Conservation (phyloP, 768 basidiomycete species). For the Plicaturopsis crispa region DNA sequence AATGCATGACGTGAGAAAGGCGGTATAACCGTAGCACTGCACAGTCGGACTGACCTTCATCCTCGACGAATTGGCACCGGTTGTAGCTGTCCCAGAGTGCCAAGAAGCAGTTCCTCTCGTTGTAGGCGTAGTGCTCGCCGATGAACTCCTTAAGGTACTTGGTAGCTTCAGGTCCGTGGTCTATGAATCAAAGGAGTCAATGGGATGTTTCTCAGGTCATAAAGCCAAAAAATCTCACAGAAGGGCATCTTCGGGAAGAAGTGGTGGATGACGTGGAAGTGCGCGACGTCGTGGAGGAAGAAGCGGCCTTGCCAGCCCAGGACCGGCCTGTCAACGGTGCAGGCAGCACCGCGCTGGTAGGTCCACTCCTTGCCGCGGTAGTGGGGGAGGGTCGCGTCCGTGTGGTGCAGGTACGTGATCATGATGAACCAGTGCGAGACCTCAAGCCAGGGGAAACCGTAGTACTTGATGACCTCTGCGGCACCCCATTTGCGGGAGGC, state of each 20-base stretch:
- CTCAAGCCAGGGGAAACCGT: constrained; percentile 45
- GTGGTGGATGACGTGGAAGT: constrained; percentile 35
- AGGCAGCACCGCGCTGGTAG: constrained; percentile 54
- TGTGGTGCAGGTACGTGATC: constrained; percentile 58
- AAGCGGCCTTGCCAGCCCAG: constrained; percentile 60
- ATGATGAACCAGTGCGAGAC: constrained; percentile 48
- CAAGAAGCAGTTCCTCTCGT: constrained; percentile 19
- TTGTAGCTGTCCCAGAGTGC: constrained; percentile 26
- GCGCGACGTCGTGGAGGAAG: constrained; percentile 61
- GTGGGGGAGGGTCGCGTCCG: constrained; percentile 50
- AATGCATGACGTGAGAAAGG: background rate
- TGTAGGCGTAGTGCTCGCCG: constrained; percentile 21
- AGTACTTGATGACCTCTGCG: constrained; percentile 37
- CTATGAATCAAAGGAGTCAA: too few relatives aligned
- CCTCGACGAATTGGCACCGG: constrained; percentile 26
- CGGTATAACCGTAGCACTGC: background rate
- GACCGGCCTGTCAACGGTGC: constrained; percentile 50
- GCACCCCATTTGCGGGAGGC: constrained; percentile 30
- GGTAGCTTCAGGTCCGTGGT: constrained; percentile 23
- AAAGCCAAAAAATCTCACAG: constrained; percentile 2
- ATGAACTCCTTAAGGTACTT: constrained; percentile 18
- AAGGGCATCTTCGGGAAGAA: constrained; percentile 2
- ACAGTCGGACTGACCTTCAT: constrained; percentile 17
- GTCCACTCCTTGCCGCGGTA: constrained; percentile 53
- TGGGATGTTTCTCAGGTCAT: too few relatives aligned